Percentiles rank a stretch among this genome's conserved stretches.
Evolutionary conservation across 192 early-diverging fungal species (phyloP).

Genomic region (Coemansia sp.): DNA sequence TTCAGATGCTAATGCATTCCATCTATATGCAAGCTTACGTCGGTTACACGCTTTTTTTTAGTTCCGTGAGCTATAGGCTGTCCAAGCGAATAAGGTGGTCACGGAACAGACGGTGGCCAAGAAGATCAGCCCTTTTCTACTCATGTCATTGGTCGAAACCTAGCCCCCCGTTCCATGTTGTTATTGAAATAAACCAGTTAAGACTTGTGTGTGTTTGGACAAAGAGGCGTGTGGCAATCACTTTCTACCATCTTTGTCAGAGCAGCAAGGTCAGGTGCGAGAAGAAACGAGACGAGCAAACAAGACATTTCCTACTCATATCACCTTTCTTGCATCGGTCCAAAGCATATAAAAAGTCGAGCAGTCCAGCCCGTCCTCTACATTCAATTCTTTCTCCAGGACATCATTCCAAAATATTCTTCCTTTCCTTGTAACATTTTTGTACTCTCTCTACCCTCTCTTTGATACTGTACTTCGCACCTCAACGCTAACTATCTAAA

Average conservation of each 20-base stretch:
- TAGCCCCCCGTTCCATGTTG: neutral
- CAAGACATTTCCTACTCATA: neutral
- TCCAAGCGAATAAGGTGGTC: neutral
- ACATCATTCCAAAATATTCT: neutral
- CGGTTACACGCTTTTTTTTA: neutral
- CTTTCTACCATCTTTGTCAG: neutral
- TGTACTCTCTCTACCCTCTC: neutral
- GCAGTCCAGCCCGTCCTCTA: constrained; percentile 4
- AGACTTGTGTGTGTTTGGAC: neutral
- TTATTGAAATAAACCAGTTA: neutral
- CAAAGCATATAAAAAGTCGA: constrained; percentile 3
- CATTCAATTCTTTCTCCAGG: neutral
- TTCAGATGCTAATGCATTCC: constrained; percentile 7
- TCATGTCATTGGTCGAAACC: neutral
- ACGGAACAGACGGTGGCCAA: neutral
- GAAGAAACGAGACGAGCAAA: neutral
- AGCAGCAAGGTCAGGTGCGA: neutral
- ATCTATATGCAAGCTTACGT: neutral
- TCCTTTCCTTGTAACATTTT: neutral
- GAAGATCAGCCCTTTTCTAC: neutral
- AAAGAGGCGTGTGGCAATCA: neutral
- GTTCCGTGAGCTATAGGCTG: neutral
- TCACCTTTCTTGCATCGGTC: neutral
- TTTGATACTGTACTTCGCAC: neutral
- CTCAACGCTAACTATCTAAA: neutral